Base-by-base conservation (phyloP, 768 basidiomycete genomes). In the Mycena rebaudengoi region DNA sequence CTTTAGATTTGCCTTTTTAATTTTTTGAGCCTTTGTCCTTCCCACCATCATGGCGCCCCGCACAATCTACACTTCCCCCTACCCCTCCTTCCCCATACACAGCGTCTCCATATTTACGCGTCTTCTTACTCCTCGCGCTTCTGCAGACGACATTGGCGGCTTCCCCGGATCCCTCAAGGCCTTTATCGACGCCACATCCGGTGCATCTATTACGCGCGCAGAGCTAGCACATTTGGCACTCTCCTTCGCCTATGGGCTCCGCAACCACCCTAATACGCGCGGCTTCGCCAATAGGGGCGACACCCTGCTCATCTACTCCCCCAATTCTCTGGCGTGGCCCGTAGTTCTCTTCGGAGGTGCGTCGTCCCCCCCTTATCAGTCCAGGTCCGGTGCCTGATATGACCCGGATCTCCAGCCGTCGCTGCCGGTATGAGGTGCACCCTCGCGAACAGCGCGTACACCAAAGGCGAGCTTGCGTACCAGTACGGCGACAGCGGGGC, bases 371-470 rank as follows among this genome's bases (percentile, higher is more conserved):
- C 32, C 16, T n/a, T 39, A 41, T 32, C n/a, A n/a, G n/a, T 20
- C 28, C 40, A 28, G 35, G 44, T 20, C 57, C 37, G 28, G 35
- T 51, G 35, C 25, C 14, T 43, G 54, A 60, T 48, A 39, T 30
- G 49, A 49, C 26, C 26, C 35, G n/a, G n/a, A n/a, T 26, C 26
- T 18, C 62, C 74, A 49, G 74, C 76, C 72, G 79, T 89, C 41
- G 89, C 93, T 0, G 90, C 89, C 0, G 91, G 91, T 4, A 70
- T 92, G 16, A 77, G 85, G 43, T 84, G 86, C 53, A 91, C 93
- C 0, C 86, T 92, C 14, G 90, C 91, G 16, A 96, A 94, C 72
- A 87, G 84, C 60, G 81, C 82, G 0, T 95, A 92, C 70, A 90
- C 87, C 5, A 73, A 87, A 4, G 71, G 77, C 8, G 95, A 96